A percentile compares a stretch with the other conserved stretches of the same genome.
Conservation (phyloP, 1,284 basidiomycete genomes). For the Coniferiporia sulphurascens region DNA sequence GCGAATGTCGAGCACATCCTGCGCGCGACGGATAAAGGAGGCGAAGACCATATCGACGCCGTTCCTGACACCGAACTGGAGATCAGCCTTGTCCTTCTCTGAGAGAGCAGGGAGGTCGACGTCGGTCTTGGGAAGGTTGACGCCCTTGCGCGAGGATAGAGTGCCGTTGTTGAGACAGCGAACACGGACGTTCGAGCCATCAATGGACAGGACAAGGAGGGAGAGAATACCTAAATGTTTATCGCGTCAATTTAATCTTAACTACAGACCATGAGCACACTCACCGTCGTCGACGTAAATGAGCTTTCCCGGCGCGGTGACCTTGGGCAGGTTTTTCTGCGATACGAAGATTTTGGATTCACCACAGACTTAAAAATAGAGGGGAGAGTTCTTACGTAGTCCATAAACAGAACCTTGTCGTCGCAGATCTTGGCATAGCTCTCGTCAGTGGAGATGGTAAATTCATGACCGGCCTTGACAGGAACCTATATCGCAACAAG, state of each 20-base stretch:
- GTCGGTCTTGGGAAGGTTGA: constrained; percentile 97
- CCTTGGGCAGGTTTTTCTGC: constrained; percentile 89
- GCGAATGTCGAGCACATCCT: constrained; percentile 91
- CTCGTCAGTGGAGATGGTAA: constrained; percentile 84
- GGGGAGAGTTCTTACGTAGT: constrained; percentile 57
- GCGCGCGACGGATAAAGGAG: constrained; percentile 91
- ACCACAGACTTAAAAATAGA: constrained; percentile 16
- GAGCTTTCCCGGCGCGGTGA: constrained; percentile 91
- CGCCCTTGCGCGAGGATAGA: constrained; percentile 96
- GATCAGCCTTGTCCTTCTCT: constrained; percentile 96
- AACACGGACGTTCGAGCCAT: constrained; percentile 78
- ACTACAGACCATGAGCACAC: background rate
- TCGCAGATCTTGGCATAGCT: constrained; percentile 79
- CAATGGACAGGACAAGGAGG: constrained; percentile 86
- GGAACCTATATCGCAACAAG: constrained; percentile 49
- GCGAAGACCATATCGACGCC: constrained; percentile 99
- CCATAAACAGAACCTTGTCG: constrained; percentile 83
- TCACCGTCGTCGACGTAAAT: constrained; percentile 96
- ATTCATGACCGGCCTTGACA: constrained; percentile 91
- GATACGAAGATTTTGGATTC: constrained; percentile 4
- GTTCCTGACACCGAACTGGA: constrained; percentile 95
- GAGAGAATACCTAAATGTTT: constrained; percentile 72
- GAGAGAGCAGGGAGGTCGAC: constrained; percentile 98
- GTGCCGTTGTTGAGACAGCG: constrained; percentile 91
- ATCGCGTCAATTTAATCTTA: background rate